A percentile compares a stretch with the other conserved stretches of the same genome.
Evolutionary conservation across 2,329 filamentous ascomycete genomes (phyloP).

Genomic region (Beauveria caledonica): DNA sequence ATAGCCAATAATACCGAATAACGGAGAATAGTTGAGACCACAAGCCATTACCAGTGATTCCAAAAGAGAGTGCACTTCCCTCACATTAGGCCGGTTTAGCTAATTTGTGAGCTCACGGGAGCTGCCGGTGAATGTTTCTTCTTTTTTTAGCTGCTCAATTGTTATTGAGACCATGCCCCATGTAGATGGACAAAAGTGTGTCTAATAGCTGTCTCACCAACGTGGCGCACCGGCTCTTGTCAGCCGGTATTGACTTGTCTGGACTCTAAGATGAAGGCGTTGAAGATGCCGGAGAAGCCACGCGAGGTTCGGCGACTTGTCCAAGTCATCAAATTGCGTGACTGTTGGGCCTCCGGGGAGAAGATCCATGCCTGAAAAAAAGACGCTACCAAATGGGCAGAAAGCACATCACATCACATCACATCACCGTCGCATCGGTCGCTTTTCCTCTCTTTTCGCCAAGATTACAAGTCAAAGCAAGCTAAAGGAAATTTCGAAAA

Average conservation of each 20-base stretch:
- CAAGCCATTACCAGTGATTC: no score
- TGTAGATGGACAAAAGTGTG: no score
- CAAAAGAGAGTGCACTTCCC: no score
- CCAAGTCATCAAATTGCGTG: background rate
- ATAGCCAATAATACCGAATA: no score
- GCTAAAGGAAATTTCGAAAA: background rate
- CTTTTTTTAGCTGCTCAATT: no score
- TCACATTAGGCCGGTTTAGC: no score
- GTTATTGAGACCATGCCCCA: no score
- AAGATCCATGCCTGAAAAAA: background rate
- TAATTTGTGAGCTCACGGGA: no score
- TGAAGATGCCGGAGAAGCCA: background rate
- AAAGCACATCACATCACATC: constrained; percentile 1
- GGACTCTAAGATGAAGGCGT: background rate
- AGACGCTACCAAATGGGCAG: background rate
- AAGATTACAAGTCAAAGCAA: background rate
- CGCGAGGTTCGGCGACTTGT: background rate
- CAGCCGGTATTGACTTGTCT: background rate
- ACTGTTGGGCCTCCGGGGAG: no score
- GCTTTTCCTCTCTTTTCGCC: background rate
- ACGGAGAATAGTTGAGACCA: no score
- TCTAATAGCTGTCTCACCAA: constrained; percentile 1
- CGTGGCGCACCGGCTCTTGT: background rate
- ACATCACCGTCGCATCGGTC: background rate
- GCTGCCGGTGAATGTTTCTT: no score